Percentiles rank a stretch among this genome's conserved stretches.
These are phyloP conservation scores for Fusarium succisae DNA, from an alignment of 2,329 filamentous ascomycete species.

Conservation along the genomic window DNA sequence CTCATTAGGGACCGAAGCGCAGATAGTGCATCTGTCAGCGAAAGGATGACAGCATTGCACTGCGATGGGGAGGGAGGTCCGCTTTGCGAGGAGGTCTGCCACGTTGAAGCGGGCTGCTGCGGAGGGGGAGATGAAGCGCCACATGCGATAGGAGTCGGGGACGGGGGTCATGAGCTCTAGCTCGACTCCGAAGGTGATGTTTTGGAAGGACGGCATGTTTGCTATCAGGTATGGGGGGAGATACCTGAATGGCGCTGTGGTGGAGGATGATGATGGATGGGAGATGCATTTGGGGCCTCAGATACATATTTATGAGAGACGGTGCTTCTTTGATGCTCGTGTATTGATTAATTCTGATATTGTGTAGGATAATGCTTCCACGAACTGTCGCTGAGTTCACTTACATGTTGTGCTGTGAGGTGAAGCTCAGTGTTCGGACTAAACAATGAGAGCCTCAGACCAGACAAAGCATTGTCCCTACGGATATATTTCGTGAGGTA, in stretches of 20 bases:
- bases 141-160: background rate
- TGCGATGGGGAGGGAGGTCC: background rate
- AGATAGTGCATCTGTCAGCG: background rate
- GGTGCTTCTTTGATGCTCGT: background rate
- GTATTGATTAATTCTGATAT: background rate
- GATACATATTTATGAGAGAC: background rate
- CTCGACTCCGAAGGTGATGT: constrained; percentile 36
- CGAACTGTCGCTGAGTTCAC: background rate
- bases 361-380: background rate
- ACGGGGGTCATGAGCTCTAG: constrained; percentile 33
- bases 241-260: background rate
- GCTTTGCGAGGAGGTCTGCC: background rate
- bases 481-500: fast-evolving
- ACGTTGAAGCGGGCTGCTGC: constrained; percentile 9
- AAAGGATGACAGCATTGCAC: constrained; percentile 1
- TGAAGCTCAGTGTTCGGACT: no score
- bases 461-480: background rate
- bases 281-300: background rate
- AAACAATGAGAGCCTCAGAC: background rate
- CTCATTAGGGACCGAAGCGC: background rate
- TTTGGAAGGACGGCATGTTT: background rate
- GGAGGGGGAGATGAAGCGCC: background rate
- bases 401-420: background rate
- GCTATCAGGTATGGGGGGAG: background rate
- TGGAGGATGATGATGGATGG: background rate